Conservation (phyloP, 2,329 filamentous ascomycete genomes). For the Alternaria atra region DNA sequence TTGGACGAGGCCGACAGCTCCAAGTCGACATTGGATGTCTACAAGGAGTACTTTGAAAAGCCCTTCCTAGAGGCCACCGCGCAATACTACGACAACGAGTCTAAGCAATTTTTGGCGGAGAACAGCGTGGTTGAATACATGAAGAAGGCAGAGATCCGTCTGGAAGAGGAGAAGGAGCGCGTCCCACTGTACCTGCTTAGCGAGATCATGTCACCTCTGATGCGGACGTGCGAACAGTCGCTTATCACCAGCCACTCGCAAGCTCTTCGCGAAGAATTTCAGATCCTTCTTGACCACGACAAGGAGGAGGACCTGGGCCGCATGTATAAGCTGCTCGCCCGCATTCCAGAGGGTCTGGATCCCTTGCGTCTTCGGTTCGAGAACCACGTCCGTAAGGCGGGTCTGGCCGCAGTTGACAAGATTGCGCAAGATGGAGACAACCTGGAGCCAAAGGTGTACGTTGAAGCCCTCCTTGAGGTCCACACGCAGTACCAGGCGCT, state of each 20-base stretch:
- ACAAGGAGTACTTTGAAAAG: constrained; percentile 88
- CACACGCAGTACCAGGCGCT: constrained; percentile 92
- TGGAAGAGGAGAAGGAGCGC: constrained; percentile 93
- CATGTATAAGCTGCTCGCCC: constrained; percentile 91
- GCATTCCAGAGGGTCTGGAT: constrained; percentile 90
- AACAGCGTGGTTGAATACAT: constrained; percentile 99
- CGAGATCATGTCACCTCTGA: constrained; percentile 85
- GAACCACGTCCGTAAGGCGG: constrained; percentile 89
- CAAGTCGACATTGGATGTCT: constrained; percentile 95
- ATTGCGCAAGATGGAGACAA: constrained; percentile 87
- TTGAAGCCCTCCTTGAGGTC: constrained; percentile 92
- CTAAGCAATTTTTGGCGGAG: constrained; percentile 91
- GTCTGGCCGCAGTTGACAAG: constrained; percentile 87
- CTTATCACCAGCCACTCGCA: constrained; percentile 87
- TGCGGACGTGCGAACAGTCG: constrained; percentile 86
- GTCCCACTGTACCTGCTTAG: constrained; percentile 90
- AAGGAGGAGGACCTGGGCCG: constrained; percentile 93
- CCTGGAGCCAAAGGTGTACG: constrained; percentile 95
- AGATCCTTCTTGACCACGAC: constrained; percentile 90
- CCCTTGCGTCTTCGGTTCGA: constrained; percentile 89
- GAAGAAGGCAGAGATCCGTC: constrained; percentile 94
- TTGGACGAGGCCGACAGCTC: constrained; percentile 91
- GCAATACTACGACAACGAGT: constrained; percentile 89
- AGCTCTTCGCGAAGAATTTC: constrained; percentile 94
- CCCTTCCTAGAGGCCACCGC: constrained; percentile 89